Percentiles rank a stretch among this genome's conserved stretches.
Conservation (phyloP, 768 basidiomycete species). For the Tubosaeta brunneosetosa region DNA sequence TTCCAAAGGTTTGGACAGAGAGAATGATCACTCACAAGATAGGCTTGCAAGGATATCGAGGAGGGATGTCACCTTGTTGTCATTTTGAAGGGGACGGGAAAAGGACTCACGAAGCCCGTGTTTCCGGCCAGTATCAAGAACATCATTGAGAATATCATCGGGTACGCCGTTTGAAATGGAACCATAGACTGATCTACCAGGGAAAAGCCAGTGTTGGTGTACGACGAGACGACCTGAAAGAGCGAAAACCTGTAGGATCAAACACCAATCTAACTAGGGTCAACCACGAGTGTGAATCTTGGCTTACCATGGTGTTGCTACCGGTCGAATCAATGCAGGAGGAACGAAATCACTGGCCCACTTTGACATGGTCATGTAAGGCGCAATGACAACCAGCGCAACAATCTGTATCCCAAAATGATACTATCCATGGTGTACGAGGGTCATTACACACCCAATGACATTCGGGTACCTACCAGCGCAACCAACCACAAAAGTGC, state of each 20-base stretch:
- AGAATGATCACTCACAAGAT: conserved; percentile 61
- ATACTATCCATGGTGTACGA: conserved; percentile 50
- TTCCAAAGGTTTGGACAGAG: not conserved
- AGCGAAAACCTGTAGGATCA: conserved; percentile 60
- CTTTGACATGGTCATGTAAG: conserved; percentile 61
- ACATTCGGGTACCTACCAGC: conserved; percentile 43
- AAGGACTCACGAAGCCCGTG: conserved; percentile 77
- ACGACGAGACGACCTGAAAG: conserved; percentile 83
- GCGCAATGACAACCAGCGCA: conserved; percentile 68
- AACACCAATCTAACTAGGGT: not conserved
- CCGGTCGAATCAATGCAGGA: conserved; percentile 49
- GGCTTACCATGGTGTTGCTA: conserved; percentile 63
- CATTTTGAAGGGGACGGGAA: not conserved
- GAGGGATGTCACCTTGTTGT: not conserved
- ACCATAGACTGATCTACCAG: conserved; percentile 88
- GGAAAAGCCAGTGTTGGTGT: conserved; percentile 85
- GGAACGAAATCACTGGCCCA: conserved; percentile 62
- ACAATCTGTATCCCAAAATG: conserved; percentile 67
- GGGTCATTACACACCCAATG: not conserved
- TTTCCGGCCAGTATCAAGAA: conserved; percentile 87
- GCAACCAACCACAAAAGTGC: conserved; percentile 79
- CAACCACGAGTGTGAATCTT: not conserved
- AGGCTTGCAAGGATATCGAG: conserved; percentile 46
- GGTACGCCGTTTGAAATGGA: conserved; percentile 83
- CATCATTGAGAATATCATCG: conserved; percentile 68